Percentiles rank a stretch among this genome's conserved stretches.
Evolutionary conservation across 306 rosid genomes (phyloP).

Genomic region (Glycine soja): DNA sequence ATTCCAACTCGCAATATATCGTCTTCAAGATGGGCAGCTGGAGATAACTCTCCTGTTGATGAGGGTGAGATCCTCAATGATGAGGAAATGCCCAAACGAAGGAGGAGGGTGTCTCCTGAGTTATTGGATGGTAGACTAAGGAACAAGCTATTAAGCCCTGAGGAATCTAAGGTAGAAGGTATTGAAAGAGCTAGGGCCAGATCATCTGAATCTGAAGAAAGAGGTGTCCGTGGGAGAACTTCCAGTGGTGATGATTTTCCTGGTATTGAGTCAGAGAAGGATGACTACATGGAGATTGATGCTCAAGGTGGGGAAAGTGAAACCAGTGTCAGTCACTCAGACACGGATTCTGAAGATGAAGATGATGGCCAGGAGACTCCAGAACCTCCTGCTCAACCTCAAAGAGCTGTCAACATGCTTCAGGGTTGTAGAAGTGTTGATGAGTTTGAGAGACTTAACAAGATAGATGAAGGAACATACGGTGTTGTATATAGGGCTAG

Average conservation of each 20-base stretch:
- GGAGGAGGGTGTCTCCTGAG: conserved; percentile 62
- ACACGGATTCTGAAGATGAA: conserved; percentile 73
- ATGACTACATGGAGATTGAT: conserved; percentile 72
- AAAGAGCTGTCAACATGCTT: conserved; percentile 89
- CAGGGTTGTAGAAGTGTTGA: conserved; percentile 99
- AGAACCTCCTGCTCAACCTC: conserved; percentile 70
- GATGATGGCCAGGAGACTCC: conserved; percentile 58
- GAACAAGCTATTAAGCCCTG: conserved; percentile 72
- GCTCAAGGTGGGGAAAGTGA: conserved; percentile 60
- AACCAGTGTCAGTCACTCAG: conserved; percentile 61
- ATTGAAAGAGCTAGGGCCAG: conserved; percentile 63
- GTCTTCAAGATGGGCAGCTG: conserved; percentile 97
- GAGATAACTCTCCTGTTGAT: conserved; percentile 83
- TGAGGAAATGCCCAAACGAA: conserved; percentile 65
- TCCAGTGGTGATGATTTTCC: conserved; percentile 69
- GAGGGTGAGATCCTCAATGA: conserved; percentile 79
- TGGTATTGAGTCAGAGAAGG: conserved; percentile 67
- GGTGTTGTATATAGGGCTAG: conserved; percentile 98
- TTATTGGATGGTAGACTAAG: conserved; percentile 55
- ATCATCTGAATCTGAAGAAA: conserved; percentile 80
- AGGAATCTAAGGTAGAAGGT: conserved; percentile 69
- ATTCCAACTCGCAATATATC: conserved; percentile 80
- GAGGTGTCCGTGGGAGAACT: conserved; percentile 58
- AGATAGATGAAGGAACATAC: conserved; percentile 97
- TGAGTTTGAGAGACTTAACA: conserved; percentile 97